A percentile compares a stretch with the other conserved stretches of the same genome.
Evolutionary conservation across 495 filamentous ascomycete genomes (phyloP).

Genomic region (Hypomontagnella monticulosa): DNA sequence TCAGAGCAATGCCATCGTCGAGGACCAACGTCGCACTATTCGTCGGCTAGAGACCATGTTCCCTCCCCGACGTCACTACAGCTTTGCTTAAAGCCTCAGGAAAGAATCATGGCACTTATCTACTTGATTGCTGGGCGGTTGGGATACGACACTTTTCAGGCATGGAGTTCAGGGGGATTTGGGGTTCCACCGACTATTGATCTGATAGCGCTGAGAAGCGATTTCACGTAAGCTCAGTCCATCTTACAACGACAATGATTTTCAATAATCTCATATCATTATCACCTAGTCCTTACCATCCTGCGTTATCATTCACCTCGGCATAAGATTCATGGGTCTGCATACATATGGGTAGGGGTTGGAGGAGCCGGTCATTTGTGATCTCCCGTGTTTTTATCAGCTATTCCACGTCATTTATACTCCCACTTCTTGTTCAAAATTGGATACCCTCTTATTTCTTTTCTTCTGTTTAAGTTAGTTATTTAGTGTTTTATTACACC

Average conservation of each 20-base stretch:
- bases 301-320: slow-evolving; percentile 16
- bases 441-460: slow-evolving; percentile 26
- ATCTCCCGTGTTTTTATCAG: slow-evolving; percentile 8
- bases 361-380: slow-evolving; percentile 1
- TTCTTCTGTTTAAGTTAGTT: slow-evolving; percentile 2
- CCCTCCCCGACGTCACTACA: slow-evolving; percentile 14
- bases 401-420: slow-evolving; percentile 7
- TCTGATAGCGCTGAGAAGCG: neutral
- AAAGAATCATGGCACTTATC: neutral
- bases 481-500: neutral
- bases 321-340: neutral
- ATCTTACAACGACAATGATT: neutral
- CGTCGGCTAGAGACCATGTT: slow-evolving; percentile 10
- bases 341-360: slow-evolving; percentile 10
- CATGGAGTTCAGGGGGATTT: slow-evolving; percentile 2
- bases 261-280: slow-evolving; percentile 3
- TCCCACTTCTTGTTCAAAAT: slow-evolving; percentile 13
- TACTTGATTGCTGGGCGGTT: neutral
- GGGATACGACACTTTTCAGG: neutral
- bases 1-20: slow-evolving; percentile 11
- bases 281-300: neutral
- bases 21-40: slow-evolving; percentile 23
- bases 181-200: neutral
- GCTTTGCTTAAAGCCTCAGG: neutral
- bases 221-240: slow-evolving; percentile 11